Conservation (phyloP, 2,329 filamentous ascomycete genomes). For the Hirsutella minnesotensis region DNA sequence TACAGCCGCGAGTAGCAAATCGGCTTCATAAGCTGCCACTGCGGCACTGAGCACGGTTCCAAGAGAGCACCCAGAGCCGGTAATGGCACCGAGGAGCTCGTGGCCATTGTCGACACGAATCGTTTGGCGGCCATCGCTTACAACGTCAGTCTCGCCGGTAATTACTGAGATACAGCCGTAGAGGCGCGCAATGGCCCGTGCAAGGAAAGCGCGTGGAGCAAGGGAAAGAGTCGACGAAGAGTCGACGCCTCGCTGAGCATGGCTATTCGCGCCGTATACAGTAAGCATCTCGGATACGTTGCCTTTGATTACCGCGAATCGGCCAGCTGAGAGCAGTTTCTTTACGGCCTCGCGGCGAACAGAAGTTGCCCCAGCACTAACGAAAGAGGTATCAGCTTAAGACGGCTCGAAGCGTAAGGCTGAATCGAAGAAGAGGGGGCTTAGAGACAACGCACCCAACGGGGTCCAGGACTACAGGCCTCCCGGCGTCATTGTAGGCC, state of each 20-base stretch:
- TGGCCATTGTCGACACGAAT: conserved; percentile 68
- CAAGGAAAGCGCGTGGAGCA: conserved; percentile 44
- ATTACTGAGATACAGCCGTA: conserved; percentile 69
- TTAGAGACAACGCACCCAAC: conserved; percentile 74
- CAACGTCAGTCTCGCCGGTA: conserved; percentile 66
- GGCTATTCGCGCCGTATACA: conserved; percentile 42
- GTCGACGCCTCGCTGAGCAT: conserved; percentile 71
- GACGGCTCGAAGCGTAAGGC: no score
- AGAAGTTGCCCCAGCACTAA: conserved; percentile 63
- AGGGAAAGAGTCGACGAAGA: conserved; percentile 49
- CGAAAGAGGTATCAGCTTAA: no score
- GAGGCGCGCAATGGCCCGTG: conserved; percentile 51
- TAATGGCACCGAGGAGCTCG: conserved; percentile 55
- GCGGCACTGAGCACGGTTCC: conserved; percentile 72
- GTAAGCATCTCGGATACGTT: conserved; percentile 82
- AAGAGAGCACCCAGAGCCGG: conserved; percentile 74
- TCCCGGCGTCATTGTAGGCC: conserved; percentile 68
- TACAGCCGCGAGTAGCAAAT: conserved; percentile 61
- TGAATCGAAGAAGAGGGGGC: no score
- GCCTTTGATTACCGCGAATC: conserved; percentile 84
- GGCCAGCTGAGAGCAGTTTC: conserved; percentile 58
- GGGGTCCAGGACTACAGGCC: conserved; percentile 76
- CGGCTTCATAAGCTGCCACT: conserved; percentile 48
- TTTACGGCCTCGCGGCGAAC: conserved; percentile 61
- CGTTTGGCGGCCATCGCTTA: conserved; percentile 62